Evolutionary conservation across 345 rosid genomes (phyloP).

Genomic region (Ricinus communis): DNA sequence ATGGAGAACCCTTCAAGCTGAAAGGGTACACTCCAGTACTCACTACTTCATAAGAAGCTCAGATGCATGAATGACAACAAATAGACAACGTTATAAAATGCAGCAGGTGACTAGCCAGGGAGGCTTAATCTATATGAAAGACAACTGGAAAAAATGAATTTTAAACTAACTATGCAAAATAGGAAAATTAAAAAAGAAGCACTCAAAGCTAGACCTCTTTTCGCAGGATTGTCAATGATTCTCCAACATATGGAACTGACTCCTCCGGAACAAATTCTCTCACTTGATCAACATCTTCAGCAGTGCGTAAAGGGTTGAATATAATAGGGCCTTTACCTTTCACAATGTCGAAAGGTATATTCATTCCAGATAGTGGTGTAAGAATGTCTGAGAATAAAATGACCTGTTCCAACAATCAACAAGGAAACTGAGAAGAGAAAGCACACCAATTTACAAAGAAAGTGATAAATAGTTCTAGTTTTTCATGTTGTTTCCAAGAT

Average conservation of each 20-base stretch:
- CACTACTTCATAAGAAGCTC: background rate
- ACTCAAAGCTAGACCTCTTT: conserved; percentile 58
- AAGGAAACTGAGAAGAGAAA: conserved; percentile 2
- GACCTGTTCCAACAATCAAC: conserved; percentile 50
- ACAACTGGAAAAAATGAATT: conserved; percentile 2
- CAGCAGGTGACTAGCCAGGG: background rate
- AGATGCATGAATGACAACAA: background rate
- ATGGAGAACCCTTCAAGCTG: background rate
- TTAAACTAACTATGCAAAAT: conserved; percentile 4
- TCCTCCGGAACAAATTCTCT: conserved; percentile 80
- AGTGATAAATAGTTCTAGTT: no score
- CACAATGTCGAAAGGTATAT: conserved; percentile 94
- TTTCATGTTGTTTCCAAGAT: no score
- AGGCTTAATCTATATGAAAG: conserved; percentile 10
- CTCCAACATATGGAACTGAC: conserved; percentile 93
- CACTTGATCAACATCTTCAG: conserved; percentile 74
- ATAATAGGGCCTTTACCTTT: conserved; percentile 96
- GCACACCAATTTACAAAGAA: background rate
- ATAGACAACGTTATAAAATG: background rate
- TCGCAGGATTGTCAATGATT: conserved; percentile 78
- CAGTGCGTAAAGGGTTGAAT: conserved; percentile 67
- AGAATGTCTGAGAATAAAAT: conserved; percentile 96
- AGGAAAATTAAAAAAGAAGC: background rate
- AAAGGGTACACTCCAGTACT: background rate
- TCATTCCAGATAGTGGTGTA: conserved; percentile 98